Percentiles rank a stretch among this genome's conserved stretches.
These are phyloP conservation scores for Trichophyton benhamiae DNA, from an alignment of 2,329 filamentous ascomycete genomes.

Conservation along the genomic window DNA sequence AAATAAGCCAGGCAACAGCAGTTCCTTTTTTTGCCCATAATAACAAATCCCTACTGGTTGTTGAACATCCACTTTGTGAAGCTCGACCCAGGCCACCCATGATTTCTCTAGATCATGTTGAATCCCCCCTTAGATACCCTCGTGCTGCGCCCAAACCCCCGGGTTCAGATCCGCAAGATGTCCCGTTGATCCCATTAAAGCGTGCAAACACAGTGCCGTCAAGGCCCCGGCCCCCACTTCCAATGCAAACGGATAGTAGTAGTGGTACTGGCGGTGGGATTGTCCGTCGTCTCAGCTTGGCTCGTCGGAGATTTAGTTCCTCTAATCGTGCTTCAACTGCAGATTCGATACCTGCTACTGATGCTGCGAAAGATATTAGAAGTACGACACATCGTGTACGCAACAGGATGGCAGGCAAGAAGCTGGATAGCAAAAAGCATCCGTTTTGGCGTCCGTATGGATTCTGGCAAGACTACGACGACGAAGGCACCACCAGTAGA, in stretches of 20 bases:
- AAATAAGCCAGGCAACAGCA: conserved; percentile 50
- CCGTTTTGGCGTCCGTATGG: conserved; percentile 52
- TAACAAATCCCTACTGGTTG: conserved; percentile 51
- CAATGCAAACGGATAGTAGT: conserved; percentile 14
- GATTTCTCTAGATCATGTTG: conserved; percentile 23
- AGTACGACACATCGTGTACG: conserved; percentile 26
- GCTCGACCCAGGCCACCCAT: conserved; percentile 16
- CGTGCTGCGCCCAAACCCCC: conserved; percentile 47
- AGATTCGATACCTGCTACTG: not conserved
- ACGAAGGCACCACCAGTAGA: conserved; percentile 23
- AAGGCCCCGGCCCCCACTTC: conserved; percentile 10
- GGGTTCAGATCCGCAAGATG: conserved; percentile 36
- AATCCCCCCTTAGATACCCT: conserved; percentile 48
- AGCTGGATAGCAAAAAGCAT: conserved; percentile 40
- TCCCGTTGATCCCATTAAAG: conserved; percentile 40
- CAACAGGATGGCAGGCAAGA: conserved; percentile 32
- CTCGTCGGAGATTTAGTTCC: conserved; percentile 27
- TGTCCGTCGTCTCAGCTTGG: conserved; percentile 24
- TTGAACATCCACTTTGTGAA: conserved; percentile 35
- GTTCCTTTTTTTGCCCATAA: conserved; percentile 51
- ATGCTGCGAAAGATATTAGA: not conserved
- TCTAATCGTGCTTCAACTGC: conserved; percentile 24
- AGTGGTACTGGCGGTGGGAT: conserved; percentile 11
- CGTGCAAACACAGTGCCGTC: conserved; percentile 33
- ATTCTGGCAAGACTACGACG: conserved; percentile 49